phyloP scores from a whole-genome alignment of 192 early-diverging fungal genomes.

The Rhizoclosmatium globosum region DNA sequence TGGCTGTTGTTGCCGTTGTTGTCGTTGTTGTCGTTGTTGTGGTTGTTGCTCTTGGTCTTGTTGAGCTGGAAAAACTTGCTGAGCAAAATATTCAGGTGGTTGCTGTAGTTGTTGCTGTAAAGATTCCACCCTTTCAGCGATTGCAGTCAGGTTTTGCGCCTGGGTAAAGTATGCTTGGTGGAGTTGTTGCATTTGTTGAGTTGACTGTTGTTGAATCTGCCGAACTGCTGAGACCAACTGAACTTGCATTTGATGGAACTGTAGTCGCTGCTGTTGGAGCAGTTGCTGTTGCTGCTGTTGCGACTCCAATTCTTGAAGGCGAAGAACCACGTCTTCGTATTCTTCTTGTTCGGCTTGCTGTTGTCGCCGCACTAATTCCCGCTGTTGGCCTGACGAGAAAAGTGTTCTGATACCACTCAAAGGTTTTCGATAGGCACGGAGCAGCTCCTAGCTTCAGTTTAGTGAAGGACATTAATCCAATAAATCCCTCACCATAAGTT shows the following conservation, averaged over 20 bases:
- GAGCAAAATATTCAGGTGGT: background rate
- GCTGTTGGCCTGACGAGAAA: background rate
- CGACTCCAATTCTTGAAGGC: background rate
- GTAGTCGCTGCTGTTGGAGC: conserved; percentile 8
- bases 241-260: conserved; percentile 8
- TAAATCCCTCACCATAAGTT: too few species aligned
- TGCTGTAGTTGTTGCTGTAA: background rate
- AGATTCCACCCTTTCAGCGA: background rate
- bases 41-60: background rate
- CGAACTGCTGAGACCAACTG: conserved; percentile 1
- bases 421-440: too few species aligned
- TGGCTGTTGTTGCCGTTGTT: background rate
- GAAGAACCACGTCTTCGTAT: background rate
- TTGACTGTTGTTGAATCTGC: conserved; percentile 16
- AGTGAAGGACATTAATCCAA: too few species aligned
- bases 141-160: background rate
- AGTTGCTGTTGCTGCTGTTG: background rate
- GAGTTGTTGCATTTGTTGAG: background rate
- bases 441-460: too few species aligned
- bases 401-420: background rate
- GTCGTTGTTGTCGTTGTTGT: conserved; percentile 3
- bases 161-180: background rate
- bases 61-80: background rate
- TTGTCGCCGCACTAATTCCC: background rate
- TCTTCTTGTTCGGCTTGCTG: background rate